Evolutionary conservation across 2,329 filamentous ascomycete species (phyloP).

Genomic region (Xylogone sp.): DNA sequence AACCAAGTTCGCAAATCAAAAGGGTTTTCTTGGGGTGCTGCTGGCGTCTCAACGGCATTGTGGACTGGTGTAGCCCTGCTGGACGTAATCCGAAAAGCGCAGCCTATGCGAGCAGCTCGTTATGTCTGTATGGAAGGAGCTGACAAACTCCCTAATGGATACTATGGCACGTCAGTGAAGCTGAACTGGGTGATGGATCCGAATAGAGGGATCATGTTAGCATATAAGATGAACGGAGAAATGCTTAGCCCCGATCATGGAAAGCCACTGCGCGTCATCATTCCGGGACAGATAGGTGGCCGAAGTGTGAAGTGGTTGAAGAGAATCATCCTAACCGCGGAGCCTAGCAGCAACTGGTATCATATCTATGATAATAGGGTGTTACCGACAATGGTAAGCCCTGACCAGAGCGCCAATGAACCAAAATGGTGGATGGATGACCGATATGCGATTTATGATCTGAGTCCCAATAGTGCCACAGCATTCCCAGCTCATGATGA

Average conservation of each 20-base stretch:
- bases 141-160: slow-evolving; percentile 82
- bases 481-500: slow-evolving; percentile 80
- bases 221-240: slow-evolving; percentile 89
- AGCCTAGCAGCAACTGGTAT: slow-evolving; percentile 89
- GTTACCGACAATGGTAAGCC: slow-evolving; percentile 79
- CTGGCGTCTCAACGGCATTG: slow-evolving; percentile 79
- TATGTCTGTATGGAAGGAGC: slow-evolving; percentile 92
- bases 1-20: slow-evolving; percentile 88
- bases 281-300: slow-evolving; percentile 89
- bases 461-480: slow-evolving; percentile 81
- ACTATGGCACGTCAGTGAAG: slow-evolving; percentile 84
- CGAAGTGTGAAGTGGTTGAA: slow-evolving; percentile 93
- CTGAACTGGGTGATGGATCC: slow-evolving; percentile 84
- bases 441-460: slow-evolving; percentile 87
- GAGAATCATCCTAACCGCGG: slow-evolving; percentile 70
- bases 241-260: slow-evolving; percentile 78
- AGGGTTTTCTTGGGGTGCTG: slow-evolving; percentile 90
- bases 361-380: slow-evolving; percentile 93
- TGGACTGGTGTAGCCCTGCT: slow-evolving; percentile 80
- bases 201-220: slow-evolving; percentile 79
- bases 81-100: slow-evolving; percentile 66
- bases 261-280: slow-evolving; percentile 74
- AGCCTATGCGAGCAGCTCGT: slow-evolving; percentile 64
- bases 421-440: slow-evolving; percentile 83
- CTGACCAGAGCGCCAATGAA: slow-evolving; percentile 72